Percentiles rank a stretch among this genome's conserved stretches.
Evolutionary conservation across 768 basidiomycete species (phyloP).

Genomic region (Psilocybe tampanensis): DNA sequence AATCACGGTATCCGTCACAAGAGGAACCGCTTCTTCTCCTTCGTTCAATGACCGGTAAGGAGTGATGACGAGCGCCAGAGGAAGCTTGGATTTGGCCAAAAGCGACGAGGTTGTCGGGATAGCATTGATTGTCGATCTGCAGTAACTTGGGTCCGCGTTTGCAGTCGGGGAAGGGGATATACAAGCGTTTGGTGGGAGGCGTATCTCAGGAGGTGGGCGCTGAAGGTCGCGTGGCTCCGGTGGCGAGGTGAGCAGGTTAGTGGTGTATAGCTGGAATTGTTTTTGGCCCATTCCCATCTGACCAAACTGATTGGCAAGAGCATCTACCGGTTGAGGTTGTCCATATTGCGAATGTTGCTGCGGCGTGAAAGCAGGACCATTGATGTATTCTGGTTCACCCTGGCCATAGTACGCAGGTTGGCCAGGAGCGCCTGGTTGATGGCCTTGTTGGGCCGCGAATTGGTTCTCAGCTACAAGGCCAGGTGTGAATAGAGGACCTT

Average conservation of each 20-base stretch:
- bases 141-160: slow-evolving; percentile 90
- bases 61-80: slow-evolving; percentile 85
- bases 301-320: slow-evolving; percentile 81
- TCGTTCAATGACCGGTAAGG: slow-evolving; percentile 87
- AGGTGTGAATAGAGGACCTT: slow-evolving; percentile 82
- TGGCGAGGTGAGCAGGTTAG: slow-evolving; percentile 91
- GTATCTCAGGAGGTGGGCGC: slow-evolving; percentile 85
- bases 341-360: slow-evolving; percentile 41
- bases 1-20: slow-evolving; percentile 92
- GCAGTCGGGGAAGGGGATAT: slow-evolving; percentile 77
- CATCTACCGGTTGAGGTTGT: slow-evolving; percentile 50
- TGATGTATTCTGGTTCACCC: slow-evolving; percentile 49
- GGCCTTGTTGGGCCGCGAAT: slow-evolving; percentile 64
- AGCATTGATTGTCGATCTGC: slow-evolving; percentile 89
- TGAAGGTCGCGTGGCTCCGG: slow-evolving; percentile 88
- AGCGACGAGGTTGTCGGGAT: slow-evolving; percentile 90
- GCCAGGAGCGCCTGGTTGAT: slow-evolving; percentile 26
- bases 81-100: slow-evolving; percentile 87
- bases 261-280: slow-evolving; percentile 77
- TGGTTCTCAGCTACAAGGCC: slow-evolving; percentile 73
- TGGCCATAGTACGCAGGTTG: slow-evolving; percentile 45
- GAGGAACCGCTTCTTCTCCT: slow-evolving; percentile 84
- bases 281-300: slow-evolving; percentile 86
- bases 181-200: slow-evolving; percentile 82
- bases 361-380: slow-evolving; percentile 41